A percentile compares a stretch with the other conserved stretches of the same genome.
Evolutionary conservation across 768 basidiomycete genomes (phyloP).

Genomic region (Phylloporus sp.): DNA sequence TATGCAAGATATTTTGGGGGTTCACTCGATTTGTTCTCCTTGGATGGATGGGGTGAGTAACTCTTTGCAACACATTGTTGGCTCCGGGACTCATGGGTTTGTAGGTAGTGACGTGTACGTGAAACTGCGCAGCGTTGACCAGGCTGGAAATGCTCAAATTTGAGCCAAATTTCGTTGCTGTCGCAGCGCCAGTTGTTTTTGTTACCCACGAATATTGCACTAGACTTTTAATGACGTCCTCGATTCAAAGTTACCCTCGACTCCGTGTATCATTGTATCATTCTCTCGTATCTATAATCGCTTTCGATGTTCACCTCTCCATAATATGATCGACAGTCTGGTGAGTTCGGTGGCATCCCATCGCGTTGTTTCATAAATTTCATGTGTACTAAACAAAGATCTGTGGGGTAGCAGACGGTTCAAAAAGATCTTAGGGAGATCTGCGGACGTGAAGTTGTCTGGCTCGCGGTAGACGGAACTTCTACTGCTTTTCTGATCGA

Average conservation of each 20-base stretch:
- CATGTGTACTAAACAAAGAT: no score
- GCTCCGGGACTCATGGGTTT: not conserved
- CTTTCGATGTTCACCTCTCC: no score
- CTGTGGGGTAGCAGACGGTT: constrained; percentile 4
- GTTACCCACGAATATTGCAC: not conserved
- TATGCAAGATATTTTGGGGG: constrained; percentile 87
- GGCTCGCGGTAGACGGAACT: constrained; percentile 32
- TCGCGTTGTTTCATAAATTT: no score
- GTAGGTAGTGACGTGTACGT: constrained; percentile 50
- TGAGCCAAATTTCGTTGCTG: constrained; percentile 14
- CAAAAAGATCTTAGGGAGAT: constrained; percentile 73
- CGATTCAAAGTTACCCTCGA: no score
- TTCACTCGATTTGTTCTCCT: constrained; percentile 69
- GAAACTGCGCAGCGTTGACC: constrained; percentile 49
- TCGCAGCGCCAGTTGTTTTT: not conserved
- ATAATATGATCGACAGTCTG: no score
- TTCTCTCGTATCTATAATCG: no score
- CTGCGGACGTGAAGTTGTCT: constrained; percentile 57
- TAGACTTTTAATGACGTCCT: no score
- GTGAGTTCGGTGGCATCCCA: no score
- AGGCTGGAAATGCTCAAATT: constrained; percentile 48
- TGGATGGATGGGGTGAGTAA: constrained; percentile 77
- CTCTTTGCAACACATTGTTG: not conserved
- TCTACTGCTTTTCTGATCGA: constrained; percentile 74
- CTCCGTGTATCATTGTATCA: no score